phyloP scores from a whole-genome alignment of 1,284 basidiomycete genomes.

The Ceratobasidium sp. region DNA sequence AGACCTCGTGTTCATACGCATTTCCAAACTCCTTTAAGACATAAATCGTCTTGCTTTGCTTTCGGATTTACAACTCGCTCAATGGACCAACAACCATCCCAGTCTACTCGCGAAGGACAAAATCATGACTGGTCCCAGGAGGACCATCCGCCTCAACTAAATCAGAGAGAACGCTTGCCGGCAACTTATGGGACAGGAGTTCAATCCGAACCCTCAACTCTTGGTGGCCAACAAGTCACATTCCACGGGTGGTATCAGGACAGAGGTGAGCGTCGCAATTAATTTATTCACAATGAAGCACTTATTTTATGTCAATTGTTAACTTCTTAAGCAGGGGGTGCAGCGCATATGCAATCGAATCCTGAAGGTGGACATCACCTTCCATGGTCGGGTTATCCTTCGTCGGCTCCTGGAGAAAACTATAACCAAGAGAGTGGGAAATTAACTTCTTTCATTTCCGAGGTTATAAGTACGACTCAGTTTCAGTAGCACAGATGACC shows the following conservation, averaged over 20 bases:
- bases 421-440: constrained; percentile 40
- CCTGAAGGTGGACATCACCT: not conserved
- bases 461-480: constrained; percentile 29
- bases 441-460: constrained; percentile 37
- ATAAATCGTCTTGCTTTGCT: constrained; percentile 23
- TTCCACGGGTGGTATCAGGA: constrained; percentile 22
- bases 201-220: not conserved
- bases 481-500: not conserved
- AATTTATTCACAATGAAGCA: not conserved
- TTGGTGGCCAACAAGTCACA: not conserved
- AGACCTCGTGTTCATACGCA: constrained; percentile 20
- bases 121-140: not conserved
- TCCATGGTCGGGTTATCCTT: constrained; percentile 10
- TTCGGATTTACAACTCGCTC: not conserved
- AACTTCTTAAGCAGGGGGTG: not conserved
- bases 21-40: constrained; percentile 19
- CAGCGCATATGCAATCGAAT: constrained; percentile 4
- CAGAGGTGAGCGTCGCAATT: not conserved
- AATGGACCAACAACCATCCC: constrained; percentile 15
- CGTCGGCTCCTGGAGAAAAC: not conserved
- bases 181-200: not conserved
- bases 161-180: not conserved
- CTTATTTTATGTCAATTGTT: not conserved
- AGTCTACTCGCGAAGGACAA: not conserved
- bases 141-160: not conserved